Conservation (phyloP, 75 land plant genomes). For the Pinus tabuliformis region DNA sequence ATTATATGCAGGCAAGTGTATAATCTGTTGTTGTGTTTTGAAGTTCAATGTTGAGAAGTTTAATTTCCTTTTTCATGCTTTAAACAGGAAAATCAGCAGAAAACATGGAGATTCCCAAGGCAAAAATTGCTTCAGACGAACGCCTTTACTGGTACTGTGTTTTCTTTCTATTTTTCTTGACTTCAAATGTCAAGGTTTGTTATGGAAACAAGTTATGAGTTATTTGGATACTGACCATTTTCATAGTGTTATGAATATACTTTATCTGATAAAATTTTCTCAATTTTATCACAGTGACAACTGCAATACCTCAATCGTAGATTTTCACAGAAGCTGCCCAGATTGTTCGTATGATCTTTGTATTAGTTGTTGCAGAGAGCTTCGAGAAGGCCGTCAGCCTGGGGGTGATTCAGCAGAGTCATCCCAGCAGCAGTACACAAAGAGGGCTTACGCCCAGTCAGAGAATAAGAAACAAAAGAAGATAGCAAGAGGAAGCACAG, state of each 20-base stretch:
- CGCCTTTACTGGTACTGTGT: slow-evolving; percentile 47
- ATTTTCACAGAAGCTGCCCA: slow-evolving; percentile 74
- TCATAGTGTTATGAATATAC: background rate
- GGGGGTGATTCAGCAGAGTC: slow-evolving; percentile 27
- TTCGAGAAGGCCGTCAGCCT: slow-evolving; percentile 31
- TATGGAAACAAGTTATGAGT: background rate
- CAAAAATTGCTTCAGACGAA: slow-evolving; percentile 24
- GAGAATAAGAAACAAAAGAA: background rate
- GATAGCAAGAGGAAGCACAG: slow-evolving; percentile 2
- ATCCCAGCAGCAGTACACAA: slow-evolving; percentile 15
- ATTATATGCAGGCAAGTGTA: background rate
- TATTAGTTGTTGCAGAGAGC: slow-evolving; percentile 67
- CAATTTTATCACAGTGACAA: slow-evolving; percentile 53
- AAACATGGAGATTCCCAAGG: slow-evolving; percentile 25
- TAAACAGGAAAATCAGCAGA: slow-evolving; percentile 29
- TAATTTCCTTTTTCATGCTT: background rate
- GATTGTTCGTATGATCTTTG: slow-evolving; percentile 73
- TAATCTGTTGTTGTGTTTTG: background rate
- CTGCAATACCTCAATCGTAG: slow-evolving; percentile 71
- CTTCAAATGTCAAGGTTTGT: background rate
- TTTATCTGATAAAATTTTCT: slow-evolving; percentile 4
- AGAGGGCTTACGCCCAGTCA: slow-evolving; percentile 6
- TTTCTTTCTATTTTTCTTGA: background rate
- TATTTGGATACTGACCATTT: slow-evolving; percentile 1
- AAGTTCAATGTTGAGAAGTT: background rate